Conservation (phyloP, 2,329 filamentous ascomycete genomes). For the Podosphaera aphanis region DNA sequence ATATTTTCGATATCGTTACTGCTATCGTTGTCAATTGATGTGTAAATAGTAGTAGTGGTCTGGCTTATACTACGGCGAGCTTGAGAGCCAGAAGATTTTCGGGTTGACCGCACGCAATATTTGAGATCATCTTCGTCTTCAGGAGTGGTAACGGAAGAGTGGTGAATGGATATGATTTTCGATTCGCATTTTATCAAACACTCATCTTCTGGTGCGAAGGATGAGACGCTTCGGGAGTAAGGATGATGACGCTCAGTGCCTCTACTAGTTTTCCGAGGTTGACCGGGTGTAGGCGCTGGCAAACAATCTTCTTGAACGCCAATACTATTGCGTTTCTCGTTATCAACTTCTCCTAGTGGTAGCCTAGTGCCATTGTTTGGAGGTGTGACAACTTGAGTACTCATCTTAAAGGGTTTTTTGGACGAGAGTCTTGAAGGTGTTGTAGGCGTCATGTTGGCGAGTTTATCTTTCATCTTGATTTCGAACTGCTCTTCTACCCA, state of each 20-base stretch:
- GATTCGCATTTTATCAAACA: constrained; percentile 28
- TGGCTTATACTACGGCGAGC: constrained; percentile 39
- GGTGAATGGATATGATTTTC: constrained; percentile 36
- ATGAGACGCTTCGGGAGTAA: constrained; percentile 35
- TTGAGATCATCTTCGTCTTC: constrained; percentile 54
- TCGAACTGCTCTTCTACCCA: constrained; percentile 47
- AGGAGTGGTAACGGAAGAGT: constrained; percentile 41
- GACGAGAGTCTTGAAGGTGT: constrained; percentile 39
- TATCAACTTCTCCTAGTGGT: constrained; percentile 82
- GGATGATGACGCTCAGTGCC: constrained; percentile 49
- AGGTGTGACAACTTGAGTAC: constrained; percentile 56
- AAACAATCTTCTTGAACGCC: constrained; percentile 71
- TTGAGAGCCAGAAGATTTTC: constrained; percentile 40
- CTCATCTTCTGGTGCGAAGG: constrained; percentile 23
- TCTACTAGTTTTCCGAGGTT: constrained; percentile 72
- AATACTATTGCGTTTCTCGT: constrained; percentile 40
- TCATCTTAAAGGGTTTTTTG: constrained; percentile 27
- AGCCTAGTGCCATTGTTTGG: constrained; percentile 59
- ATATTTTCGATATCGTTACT: constrained; percentile 52
- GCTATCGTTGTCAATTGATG: constrained; percentile 40
- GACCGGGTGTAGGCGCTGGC: constrained; percentile 82
- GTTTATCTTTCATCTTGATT: constrained; percentile 27
- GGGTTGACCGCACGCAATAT: constrained; percentile 46
- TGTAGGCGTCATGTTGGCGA: constrained; percentile 24
- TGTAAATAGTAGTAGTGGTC: constrained; percentile 44